Evolutionary conservation across 2,329 filamentous ascomycete species (phyloP).

Genomic region (Colletotrichum incanum): DNA sequence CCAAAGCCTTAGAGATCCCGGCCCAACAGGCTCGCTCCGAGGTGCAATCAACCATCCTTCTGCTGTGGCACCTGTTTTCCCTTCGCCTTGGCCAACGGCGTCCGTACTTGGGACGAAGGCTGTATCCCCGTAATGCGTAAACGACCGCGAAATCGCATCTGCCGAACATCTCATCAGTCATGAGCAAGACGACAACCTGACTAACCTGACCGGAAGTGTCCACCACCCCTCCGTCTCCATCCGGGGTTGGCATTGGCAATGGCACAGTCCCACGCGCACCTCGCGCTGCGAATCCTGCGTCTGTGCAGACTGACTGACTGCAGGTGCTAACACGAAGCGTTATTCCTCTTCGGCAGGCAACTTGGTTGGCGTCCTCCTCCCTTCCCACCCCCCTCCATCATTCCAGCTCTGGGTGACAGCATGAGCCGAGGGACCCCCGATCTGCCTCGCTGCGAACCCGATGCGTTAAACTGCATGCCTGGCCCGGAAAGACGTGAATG

Average conservation of each 20-base stretch:
- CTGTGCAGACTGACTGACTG: neutral
- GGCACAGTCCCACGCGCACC: slow-evolving; percentile 2
- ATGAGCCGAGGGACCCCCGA: neutral
- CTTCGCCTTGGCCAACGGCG: neutral
- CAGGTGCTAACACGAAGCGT: slow-evolving; percentile 3
- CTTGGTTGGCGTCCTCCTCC: neutral
- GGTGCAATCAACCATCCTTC: neutral
- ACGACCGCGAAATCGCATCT: slow-evolving; percentile 29
- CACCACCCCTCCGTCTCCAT: slow-evolving; percentile 28
- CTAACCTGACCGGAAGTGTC: neutral
- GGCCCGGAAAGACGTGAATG: neutral
- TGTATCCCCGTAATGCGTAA: no score
- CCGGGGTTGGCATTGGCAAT: slow-evolving; percentile 7
- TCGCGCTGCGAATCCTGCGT: neutral
- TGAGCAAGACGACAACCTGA: slow-evolving; percentile 1
- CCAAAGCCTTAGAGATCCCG: no score
- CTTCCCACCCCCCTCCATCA: neutral
- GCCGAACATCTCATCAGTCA: slow-evolving; percentile 33
- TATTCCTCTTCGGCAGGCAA: slow-evolving; percentile 26
- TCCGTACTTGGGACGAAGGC: slow-evolving; percentile 25
- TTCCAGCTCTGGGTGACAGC: neutral
- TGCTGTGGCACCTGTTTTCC: neutral
- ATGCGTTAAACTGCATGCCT: neutral
- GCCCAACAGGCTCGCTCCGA: no score
- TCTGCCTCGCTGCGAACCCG: slow-evolving; percentile 1